Evolutionary conservation across 805 yeast genomes (phyloP).

Genomic region (Ogataea chonburiensis): DNA sequence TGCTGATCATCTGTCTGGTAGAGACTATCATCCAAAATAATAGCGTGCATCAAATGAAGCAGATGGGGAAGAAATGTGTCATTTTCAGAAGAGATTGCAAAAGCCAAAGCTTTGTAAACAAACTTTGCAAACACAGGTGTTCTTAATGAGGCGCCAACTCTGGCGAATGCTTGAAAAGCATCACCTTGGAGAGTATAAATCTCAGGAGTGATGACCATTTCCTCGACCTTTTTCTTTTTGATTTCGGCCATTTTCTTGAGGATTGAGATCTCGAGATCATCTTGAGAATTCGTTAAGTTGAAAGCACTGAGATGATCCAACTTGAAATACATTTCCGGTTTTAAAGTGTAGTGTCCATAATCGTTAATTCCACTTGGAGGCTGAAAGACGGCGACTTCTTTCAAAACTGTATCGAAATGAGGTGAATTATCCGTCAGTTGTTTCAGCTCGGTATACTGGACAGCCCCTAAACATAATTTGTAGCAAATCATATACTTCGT

Average conservation of each 20-base stretch:
- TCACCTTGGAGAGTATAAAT: slow-evolving; percentile 32
- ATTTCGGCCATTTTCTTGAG: slow-evolving; percentile 42
- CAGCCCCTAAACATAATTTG: slow-evolving; percentile 50
- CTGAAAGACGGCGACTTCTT: slow-evolving; percentile 56
- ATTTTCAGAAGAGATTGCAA: slow-evolving; percentile 48
- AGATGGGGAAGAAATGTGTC: slow-evolving; percentile 57
- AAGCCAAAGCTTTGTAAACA: slow-evolving; percentile 54
- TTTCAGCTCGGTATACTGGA: slow-evolving; percentile 51
- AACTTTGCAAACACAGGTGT: slow-evolving; percentile 54
- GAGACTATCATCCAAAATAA: slow-evolving; percentile 36
- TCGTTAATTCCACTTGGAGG: slow-evolving; percentile 69
- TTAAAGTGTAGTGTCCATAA: slow-evolving; percentile 64
- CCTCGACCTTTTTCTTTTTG: slow-evolving; percentile 38
- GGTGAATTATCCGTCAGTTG: slow-evolving; percentile 31
- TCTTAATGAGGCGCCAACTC: slow-evolving; percentile 51
- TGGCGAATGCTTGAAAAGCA: slow-evolving; percentile 32
- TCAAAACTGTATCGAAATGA: slow-evolving; percentile 49
- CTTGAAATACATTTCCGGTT: slow-evolving; percentile 40
- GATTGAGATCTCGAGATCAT: slow-evolving; percentile 49
- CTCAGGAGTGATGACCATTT: slow-evolving; percentile 50
- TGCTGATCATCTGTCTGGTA: slow-evolving; percentile 39
- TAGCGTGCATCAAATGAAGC: slow-evolving; percentile 70
- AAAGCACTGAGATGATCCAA: slow-evolving; percentile 60
- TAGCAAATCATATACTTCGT: slow-evolving; percentile 47
- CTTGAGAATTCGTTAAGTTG: slow-evolving; percentile 48